phyloP scores from a whole-genome alignment of 495 filamentous ascomycete genomes.

The Hypoxylon fragiforme region DNA sequence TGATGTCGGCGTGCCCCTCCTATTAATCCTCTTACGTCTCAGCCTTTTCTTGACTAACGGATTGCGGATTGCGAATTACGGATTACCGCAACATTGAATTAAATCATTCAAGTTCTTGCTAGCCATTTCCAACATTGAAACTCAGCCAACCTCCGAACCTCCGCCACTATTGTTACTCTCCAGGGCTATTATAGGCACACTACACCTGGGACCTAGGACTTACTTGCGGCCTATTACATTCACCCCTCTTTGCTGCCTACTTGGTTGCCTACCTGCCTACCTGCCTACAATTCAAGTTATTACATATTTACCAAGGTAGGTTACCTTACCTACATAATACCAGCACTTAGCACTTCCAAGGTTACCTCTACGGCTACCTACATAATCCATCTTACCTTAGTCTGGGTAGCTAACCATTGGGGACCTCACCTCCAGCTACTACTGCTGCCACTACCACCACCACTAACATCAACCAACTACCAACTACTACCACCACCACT shows the following conservation, averaged over 20 bases:
- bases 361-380: conserved; percentile 1
- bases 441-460: too few species aligned
- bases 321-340: too few species aligned
- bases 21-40: conserved; percentile 9
- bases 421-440: neutral
- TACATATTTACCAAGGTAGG: too few species aligned
- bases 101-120: neutral
- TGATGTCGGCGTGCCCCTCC: conserved; percentile 35
- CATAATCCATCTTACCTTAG: conserved; percentile 15
- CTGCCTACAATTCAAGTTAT: too few species aligned
- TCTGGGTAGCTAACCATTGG: neutral
- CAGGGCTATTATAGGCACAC: too few species aligned
- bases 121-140: too few species aligned
- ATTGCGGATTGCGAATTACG: neutral
- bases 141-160: neutral
- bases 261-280: neutral
- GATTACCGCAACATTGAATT: neutral
- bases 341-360: too few species aligned
- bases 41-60: neutral
- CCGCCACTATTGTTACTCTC: neutral
- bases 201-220: neutral
- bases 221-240: too few species aligned
- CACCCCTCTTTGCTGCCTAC: neutral
- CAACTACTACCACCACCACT: conserved; percentile 10
- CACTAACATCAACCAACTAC: too few species aligned